These are phyloP conservation scores for Francoa sonchifolia DNA, from an alignment of 441 rosid genomes.

Conservation along the genomic window DNA sequence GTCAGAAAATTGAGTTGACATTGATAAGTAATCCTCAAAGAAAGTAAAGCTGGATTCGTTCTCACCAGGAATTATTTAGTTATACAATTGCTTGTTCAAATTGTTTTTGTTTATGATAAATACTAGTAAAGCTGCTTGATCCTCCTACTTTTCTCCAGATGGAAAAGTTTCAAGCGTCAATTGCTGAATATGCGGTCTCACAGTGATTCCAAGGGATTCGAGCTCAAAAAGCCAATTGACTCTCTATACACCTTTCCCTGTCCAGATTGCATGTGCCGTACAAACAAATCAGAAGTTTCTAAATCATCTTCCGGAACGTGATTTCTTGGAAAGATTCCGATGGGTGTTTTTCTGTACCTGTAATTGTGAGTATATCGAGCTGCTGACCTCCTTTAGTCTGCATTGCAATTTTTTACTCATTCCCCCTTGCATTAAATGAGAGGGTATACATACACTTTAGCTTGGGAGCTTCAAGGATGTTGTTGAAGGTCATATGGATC, in stretches of 20 bases:
- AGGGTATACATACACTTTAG: slow-evolving; percentile 30
- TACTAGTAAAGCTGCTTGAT: neutral
- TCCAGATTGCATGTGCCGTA: slow-evolving; percentile 93
- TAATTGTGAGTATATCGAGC: slow-evolving; percentile 15
- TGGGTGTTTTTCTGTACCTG: slow-evolving; percentile 12
- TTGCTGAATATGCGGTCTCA: slow-evolving; percentile 87
- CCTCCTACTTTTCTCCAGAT: slow-evolving; percentile 28
- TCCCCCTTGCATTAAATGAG: slow-evolving; percentile 15
- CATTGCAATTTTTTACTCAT: too few species aligned
- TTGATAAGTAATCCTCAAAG: neutral
- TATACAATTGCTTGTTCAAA: neutral
- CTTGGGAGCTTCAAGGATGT: slow-evolving; percentile 28
- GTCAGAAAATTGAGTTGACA: too few species aligned
- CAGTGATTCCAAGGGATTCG: slow-evolving; percentile 90
- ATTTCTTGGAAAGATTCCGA: slow-evolving; percentile 15
- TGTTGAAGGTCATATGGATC: slow-evolving; percentile 24
- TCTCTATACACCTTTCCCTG: slow-evolving; percentile 87
- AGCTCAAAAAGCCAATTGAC: slow-evolving; percentile 77
- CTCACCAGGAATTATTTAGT: too few species aligned
- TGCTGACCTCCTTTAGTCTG: slow-evolving; percentile 23
- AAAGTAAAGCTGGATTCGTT: too few species aligned
- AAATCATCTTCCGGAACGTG: slow-evolving; percentile 41
- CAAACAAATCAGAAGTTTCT: slow-evolving; percentile 49
- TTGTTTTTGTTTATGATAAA: neutral
- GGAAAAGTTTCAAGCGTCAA: slow-evolving; percentile 89